Base-by-base conservation (phyloP, 148 eudicot species). In the Pharnaceum exiguum region DNA sequence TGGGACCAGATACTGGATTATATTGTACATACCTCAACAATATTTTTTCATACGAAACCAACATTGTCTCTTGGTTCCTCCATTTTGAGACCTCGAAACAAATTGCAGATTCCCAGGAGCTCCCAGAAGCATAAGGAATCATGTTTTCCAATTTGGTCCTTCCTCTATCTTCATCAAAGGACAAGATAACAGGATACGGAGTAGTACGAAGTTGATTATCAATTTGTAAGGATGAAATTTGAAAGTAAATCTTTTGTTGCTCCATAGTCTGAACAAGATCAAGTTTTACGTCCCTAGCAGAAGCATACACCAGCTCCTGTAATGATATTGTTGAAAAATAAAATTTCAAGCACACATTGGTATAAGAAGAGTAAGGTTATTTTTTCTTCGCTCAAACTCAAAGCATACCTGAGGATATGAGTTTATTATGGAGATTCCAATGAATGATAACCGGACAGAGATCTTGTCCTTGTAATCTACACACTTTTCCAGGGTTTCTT, bases 221-320 rank as follows among this genome's bases (percentile, higher is more conserved):
- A 71, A 93, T 82, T 74, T 89, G 96, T 67, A 93, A 76, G 42
- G 79, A 82, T 43, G 64, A 74, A 10, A 89, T 78, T 57, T 86
- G 82, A 39, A 85, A 68, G 43, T 77, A 79, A 57, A 93, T 75
- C 57, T 60, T 79, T 63, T 93, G 95, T 30, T 79, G 86, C 68
- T 86, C 89, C 66, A 80, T 44, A 71, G 79, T 86, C 74, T 87
- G 95, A 42, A 66, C 71, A 46, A 82, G 71, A 64, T 79, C 86
- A 58, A 89, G 58, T 51, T 68, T 67, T 11, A 75, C 69, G 43
- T 79, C 83, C 76, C 72, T 82, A 26, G 87, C 91, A 71, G 85
- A 81, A 48, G 76, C 85, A 70, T 85, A 93, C 58, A 93, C 82
- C 68, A 93, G 49, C 81, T 93, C 99, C 99, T 91, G n/a, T n/a